phyloP scores from a whole-genome alignment of 306 rosid genomes.

The barrel medic (Medicago truncatula) region MtrunA17r5.0-ANR NC_053046.1:18271001-18271500 shows the following conservation, averaged over 20 bases:
- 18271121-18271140: neutral
- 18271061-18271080: no score
- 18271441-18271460: neutral
- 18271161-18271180: conserved; percentile 25
- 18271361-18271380: conserved; percentile 71
- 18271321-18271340: conserved; percentile 80
- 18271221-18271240: conserved; percentile 62
- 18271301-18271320: conserved; percentile 62
- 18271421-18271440: conserved; percentile 26
- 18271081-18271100: conserved; percentile 7
- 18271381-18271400: conserved; percentile 60
- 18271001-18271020: no score
- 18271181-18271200: conserved; percentile 69
- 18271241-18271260: conserved; percentile 78
- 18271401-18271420: conserved; percentile 83
- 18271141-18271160: neutral
- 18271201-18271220: conserved; percentile 67
- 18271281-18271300: conserved; percentile 72
- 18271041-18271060: no score
- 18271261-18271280: conserved; percentile 85
- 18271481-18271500: conserved; percentile 44
- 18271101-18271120: neutral
- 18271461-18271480: neutral
- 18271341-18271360: conserved; percentile 90
- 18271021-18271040: no score